phyloP scores from a whole-genome alignment of 169 alveolate species.

The Cryptosporidium viatorum region DNA sequence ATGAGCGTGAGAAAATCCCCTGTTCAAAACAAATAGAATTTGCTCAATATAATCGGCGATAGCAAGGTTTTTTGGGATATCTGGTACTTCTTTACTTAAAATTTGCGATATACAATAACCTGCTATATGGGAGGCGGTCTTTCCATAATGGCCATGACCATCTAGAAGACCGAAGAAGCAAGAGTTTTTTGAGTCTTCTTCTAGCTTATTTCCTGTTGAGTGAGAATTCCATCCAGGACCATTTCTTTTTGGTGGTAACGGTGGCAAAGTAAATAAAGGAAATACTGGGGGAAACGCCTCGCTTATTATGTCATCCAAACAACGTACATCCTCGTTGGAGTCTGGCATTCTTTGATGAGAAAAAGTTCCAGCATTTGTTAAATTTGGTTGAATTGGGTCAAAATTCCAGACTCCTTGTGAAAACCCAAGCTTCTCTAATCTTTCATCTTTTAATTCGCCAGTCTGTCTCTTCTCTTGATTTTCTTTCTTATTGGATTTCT shows the following conservation, averaged over 20 bases:
- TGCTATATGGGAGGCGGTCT: slow-evolving; percentile 49
- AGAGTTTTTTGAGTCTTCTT: not conserved
- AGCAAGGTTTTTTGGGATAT: not conserved
- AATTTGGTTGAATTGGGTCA: slow-evolving; percentile 39
- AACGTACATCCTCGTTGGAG: not conserved
- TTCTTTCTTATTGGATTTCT: slow-evolving; percentile 2
- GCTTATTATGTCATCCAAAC: not conserved
- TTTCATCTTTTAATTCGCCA: not conserved
- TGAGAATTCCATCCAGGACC: slow-evolving; percentile 53
- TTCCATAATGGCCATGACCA: slow-evolving; percentile 72
- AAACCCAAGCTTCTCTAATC: not conserved
- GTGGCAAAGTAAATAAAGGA: slow-evolving; percentile 44
- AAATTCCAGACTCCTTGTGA: slow-evolving; percentile 54
- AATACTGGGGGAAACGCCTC: slow-evolving; percentile 52
- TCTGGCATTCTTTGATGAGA: not conserved
- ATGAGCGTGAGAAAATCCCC: slow-evolving; percentile 54
- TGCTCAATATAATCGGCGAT: slow-evolving; percentile 16
- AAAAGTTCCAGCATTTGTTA: not conserved
- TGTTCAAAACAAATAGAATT: slow-evolving; percentile 11
- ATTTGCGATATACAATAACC: slow-evolving; percentile 45
- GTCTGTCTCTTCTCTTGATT: not conserved
- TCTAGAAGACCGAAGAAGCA: slow-evolving; percentile 44
- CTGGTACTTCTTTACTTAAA: slow-evolving; percentile 2
- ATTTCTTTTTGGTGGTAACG: slow-evolving; percentile 16
- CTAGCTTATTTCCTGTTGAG: slow-evolving; percentile 18